A percentile compares a stretch with the other conserved stretches of the same genome.
phyloP scores from a whole-genome alignment of 352 stramenopile species.

The Globisporangium radiosum region DNA sequence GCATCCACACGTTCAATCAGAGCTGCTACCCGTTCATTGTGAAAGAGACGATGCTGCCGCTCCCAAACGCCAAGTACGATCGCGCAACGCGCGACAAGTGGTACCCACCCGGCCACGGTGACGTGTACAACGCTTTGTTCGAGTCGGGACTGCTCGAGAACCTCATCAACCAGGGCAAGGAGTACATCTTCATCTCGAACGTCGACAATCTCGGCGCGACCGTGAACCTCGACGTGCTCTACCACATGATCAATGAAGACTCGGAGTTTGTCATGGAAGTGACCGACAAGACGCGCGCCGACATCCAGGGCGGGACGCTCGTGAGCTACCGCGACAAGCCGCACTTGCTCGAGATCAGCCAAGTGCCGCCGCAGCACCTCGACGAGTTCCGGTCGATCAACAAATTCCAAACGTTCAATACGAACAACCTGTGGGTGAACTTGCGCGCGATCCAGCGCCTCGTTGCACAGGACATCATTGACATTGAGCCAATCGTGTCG shows the following conservation, averaged over 20 bases:
- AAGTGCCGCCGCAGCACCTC: conserved; percentile 95
- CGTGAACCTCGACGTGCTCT: conserved; percentile 96
- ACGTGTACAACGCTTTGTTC: conserved; percentile 98
- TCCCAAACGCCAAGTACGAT: conserved; percentile 86
- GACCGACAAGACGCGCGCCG: conserved; percentile 90
- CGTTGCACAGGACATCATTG: conserved; percentile 95
- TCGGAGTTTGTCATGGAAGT: conserved; percentile 99
- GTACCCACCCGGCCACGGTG: conserved; percentile 97
- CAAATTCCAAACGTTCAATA: conserved; percentile 99
- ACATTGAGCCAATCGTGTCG: conserved; percentile 94
- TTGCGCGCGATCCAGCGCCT: conserved; percentile 95
- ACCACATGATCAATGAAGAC: conserved; percentile 97
- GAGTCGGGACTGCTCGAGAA: conserved; percentile 95
- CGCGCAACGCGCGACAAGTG: conserved; percentile 71
- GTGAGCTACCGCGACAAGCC: conserved; percentile 90
- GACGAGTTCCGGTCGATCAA: conserved; percentile 91
- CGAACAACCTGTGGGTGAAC: conserved; percentile 99
- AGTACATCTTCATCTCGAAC: conserved; percentile 99
- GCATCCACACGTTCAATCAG: conserved; percentile 94
- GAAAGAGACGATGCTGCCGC: conserved; percentile 85
- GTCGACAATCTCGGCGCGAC: conserved; percentile 99
- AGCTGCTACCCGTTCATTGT: conserved; percentile 90
- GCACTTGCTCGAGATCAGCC: conserved; percentile 96
- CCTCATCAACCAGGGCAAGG: conserved; percentile 93
- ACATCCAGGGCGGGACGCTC: conserved; percentile 88